Percentiles rank a stretch among this genome's conserved stretches.
phyloP scores from a whole-genome alignment of 306 rosid genomes.

The Dryas octopetala region DNA sequence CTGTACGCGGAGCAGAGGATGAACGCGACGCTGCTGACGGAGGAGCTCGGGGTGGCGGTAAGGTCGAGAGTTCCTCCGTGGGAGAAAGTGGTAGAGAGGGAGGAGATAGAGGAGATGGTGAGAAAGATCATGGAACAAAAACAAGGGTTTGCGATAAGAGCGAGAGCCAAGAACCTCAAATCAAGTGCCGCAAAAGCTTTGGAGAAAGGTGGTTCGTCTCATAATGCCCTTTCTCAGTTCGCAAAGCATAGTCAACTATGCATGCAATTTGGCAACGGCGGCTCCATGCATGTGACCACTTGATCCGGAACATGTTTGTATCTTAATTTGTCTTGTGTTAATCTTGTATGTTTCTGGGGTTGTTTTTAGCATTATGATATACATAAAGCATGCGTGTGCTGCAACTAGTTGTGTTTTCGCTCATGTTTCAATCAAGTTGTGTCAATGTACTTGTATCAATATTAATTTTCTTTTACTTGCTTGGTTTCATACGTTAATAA shows the following conservation, averaged over 20 bases:
- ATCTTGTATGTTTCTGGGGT: too few relatives aligned
- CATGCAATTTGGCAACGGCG: neutral
- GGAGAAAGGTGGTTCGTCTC: conserved; percentile 34
- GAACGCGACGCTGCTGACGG: conserved; percentile 40
- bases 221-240: conserved; percentile 24
- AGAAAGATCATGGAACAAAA: conserved; percentile 45
- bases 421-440: too few relatives aligned
- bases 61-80: neutral
- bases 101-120: conserved; percentile 32
- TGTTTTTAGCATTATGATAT: too few relatives aligned
- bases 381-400: too few relatives aligned
- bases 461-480: too few relatives aligned
- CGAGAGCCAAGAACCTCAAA: conserved; percentile 24
- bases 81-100: conserved; percentile 27
- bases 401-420: too few relatives aligned
- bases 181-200: conserved; percentile 29
- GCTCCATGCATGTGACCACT: neutral
- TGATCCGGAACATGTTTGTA: too few relatives aligned
- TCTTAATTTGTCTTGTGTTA: too few relatives aligned
- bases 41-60: conserved; percentile 38
- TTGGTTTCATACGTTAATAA: too few relatives aligned
- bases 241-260: neutral
- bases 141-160: conserved; percentile 29
- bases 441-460: too few relatives aligned
- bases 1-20: conserved; percentile 54